These are phyloP conservation scores for Kluyveromyces starmeri DNA, from an alignment of 805 yeast genomes.

Conservation along the genomic window DNA sequence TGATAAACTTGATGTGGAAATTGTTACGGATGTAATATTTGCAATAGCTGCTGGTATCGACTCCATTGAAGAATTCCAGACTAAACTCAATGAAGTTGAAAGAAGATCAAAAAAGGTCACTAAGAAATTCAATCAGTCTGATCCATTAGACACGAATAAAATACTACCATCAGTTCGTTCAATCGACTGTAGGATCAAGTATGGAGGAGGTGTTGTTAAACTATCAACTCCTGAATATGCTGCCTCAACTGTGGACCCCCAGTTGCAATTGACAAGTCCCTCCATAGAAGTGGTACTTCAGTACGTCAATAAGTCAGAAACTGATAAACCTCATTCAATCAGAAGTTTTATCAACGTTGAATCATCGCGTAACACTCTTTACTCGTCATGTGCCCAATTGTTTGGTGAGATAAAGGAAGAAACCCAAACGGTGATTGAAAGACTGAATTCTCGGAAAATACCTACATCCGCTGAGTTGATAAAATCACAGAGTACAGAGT, in stretches of 20 bases:
- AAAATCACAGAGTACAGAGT: conserved; percentile 1
- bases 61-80: conserved; percentile 39
- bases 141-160: neutral
- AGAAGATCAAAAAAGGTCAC: conserved; percentile 6
- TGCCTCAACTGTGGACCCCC: conserved; percentile 33
- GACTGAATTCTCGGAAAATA: conserved; percentile 12
- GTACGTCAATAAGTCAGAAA: conserved; percentile 31
- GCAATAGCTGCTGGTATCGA: conserved; percentile 44
- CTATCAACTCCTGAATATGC: conserved; percentile 33
- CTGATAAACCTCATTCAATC: conserved; percentile 20
- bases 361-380: conserved; percentile 61
- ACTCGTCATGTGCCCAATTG: conserved; percentile 73
- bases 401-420: conserved; percentile 49
- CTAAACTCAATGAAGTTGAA: conserved; percentile 14
- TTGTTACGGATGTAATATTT: conserved; percentile 46
- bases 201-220: conserved; percentile 61
- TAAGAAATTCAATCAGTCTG: conserved; percentile 4
- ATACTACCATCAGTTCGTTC: conserved; percentile 25
- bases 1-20: conserved; percentile 58
- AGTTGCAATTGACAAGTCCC: conserved; percentile 66
- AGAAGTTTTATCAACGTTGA: conserved; percentile 22
- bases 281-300: conserved; percentile 51
- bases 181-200: conserved; percentile 44
- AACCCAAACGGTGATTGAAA: conserved; percentile 39
- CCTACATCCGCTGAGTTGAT: conserved; percentile 8